Conservation (phyloP, 2,329 filamentous ascomycete species). For the Fusarium clavum region DNA sequence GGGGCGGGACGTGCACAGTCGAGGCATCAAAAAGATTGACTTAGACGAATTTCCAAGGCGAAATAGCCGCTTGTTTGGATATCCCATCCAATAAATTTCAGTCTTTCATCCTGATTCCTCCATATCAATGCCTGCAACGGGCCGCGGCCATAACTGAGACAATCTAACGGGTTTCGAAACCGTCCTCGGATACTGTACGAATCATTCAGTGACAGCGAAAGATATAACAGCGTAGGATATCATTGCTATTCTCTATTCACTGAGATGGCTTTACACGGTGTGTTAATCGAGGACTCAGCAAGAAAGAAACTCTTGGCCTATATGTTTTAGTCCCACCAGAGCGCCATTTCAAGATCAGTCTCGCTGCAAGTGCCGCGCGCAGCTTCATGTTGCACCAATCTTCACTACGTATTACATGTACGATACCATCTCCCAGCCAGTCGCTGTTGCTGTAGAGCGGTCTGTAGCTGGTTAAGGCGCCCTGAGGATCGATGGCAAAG, state of each 20-base stretch:
- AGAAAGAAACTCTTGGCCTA: constrained; percentile 2
- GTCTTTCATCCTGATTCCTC: neutral
- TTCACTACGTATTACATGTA: constrained; percentile 25
- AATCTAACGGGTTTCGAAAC: constrained; percentile 7
- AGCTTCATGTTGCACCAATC: constrained; percentile 18
- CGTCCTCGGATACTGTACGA: neutral
- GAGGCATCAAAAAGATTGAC: neutral
- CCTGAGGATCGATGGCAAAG: neutral
- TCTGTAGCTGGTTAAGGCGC: neutral
- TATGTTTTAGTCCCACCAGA: neutral
- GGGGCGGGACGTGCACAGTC: neutral
- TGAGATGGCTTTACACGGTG: neutral
- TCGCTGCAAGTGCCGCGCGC: constrained; percentile 22
- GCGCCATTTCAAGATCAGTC: constrained; percentile 21
- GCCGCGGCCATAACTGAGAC: constrained; percentile 24
- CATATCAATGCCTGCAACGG: constrained; percentile 21
- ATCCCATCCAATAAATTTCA: constrained; percentile 7
- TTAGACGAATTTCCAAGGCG: neutral
- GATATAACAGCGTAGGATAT: neutral
- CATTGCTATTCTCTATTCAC: neutral
- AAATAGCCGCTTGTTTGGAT: constrained; percentile 8
- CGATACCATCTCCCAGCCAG: constrained; percentile 13
- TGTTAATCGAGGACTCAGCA: neutral
- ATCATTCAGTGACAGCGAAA: neutral
- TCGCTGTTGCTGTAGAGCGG: constrained; percentile 8